Conservation (phyloP, 1,284 basidiomycete species). For the Ceratobasidium sp. region DNA sequence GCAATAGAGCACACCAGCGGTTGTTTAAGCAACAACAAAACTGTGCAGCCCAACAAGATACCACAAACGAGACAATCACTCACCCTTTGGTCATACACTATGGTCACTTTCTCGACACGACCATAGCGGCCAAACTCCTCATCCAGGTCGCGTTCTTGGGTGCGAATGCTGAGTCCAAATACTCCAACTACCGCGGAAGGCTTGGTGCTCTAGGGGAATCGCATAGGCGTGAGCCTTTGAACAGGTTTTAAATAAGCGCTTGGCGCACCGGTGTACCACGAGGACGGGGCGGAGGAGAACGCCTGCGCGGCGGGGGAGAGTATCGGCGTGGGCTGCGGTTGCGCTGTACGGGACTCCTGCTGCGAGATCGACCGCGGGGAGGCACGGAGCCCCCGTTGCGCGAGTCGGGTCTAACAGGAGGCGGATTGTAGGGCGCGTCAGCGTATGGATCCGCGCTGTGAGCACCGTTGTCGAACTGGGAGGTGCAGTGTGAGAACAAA, state of each 20-base stretch:
- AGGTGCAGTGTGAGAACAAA: neutral
- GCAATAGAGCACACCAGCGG: neutral
- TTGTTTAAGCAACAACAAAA: neutral
- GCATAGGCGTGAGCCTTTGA: constrained; percentile 52
- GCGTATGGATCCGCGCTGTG: constrained; percentile 73
- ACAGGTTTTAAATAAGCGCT: constrained; percentile 20
- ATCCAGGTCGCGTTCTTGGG: constrained; percentile 90
- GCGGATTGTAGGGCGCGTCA: constrained; percentile 62
- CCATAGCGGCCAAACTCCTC: constrained; percentile 91
- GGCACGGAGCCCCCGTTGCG: constrained; percentile 38
- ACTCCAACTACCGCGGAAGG: constrained; percentile 92
- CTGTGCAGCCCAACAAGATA: neutral
- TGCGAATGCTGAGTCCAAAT: constrained; percentile 94
- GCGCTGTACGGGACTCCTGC: constrained; percentile 66
- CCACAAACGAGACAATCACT: constrained; percentile 51
- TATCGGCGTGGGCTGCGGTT: constrained; percentile 59
- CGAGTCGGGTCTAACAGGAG: constrained; percentile 20
- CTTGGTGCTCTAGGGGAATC: constrained; percentile 71
- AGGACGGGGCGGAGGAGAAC: constrained; percentile 58
- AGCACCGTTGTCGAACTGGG: constrained; percentile 47
- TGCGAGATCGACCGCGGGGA: constrained; percentile 63
- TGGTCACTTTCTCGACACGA: constrained; percentile 92
- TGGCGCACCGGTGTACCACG: constrained; percentile 31
- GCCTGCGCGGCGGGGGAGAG: constrained; percentile 57
- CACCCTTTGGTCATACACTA: constrained; percentile 98